phyloP scores from a whole-genome alignment of 257 asterid species.

The Solanum tarijense region DNA sequence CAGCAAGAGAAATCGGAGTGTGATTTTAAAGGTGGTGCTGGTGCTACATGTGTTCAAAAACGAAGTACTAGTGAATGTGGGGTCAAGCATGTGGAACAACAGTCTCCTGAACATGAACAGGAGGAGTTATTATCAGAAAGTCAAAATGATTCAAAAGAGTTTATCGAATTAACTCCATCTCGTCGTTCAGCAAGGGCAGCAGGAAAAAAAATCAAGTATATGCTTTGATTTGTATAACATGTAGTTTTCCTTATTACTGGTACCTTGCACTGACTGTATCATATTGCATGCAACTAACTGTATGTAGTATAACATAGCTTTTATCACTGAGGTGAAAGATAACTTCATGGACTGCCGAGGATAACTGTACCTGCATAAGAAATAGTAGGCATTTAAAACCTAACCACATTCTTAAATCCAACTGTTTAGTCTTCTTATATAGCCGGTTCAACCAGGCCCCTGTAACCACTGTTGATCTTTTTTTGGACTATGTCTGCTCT shows the following conservation, averaged over 20 bases:
- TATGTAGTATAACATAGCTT: not conserved
- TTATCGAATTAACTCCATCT: slow-evolving; percentile 44
- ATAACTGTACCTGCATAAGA: not conserved
- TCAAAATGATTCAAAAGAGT: slow-evolving; percentile 28
- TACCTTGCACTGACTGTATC: not conserved
- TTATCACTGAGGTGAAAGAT: not conserved
- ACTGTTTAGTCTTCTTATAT: not conserved
- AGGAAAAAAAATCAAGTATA: slow-evolving; percentile 60
- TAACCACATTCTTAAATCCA: not conserved
- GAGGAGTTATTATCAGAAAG: slow-evolving; percentile 44
- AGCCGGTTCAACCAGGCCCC: not conserved
- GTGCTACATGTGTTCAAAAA: slow-evolving; percentile 30
- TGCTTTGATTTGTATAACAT: not conserved
- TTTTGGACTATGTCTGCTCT: too few relatives aligned
- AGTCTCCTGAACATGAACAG: slow-evolving; percentile 29
- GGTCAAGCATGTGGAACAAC: slow-evolving; percentile 22
- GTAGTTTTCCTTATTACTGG: not conserved
- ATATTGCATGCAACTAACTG: not conserved
- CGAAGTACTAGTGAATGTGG: slow-evolving; percentile 18
- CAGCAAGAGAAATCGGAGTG: slow-evolving; percentile 25
- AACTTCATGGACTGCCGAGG: not conserved
- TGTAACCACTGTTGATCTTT: not conserved
- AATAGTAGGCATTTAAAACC: not conserved
- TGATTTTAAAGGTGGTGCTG: slow-evolving; percentile 82
- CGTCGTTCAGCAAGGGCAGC: slow-evolving; percentile 69